Base-by-base conservation (phyloP, 495 filamentous ascomycete genomes). In the Aspergillus incahuasiensis region DNA sequence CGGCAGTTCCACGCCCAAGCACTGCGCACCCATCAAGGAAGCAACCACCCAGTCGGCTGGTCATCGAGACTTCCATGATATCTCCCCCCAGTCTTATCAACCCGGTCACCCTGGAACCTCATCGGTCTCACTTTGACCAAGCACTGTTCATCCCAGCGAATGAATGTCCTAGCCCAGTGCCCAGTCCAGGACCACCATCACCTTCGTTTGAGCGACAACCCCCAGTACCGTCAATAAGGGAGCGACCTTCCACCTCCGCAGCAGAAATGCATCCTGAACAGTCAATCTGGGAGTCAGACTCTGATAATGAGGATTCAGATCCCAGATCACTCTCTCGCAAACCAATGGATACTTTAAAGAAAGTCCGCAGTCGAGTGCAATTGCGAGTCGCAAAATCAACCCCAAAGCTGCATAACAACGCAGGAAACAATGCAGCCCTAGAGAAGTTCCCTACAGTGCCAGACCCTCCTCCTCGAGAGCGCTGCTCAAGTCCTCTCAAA, bases 271-370 rank as follows among this genome's bases (percentile, higher is more conserved):
- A 68, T 56, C 65, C 64, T 16, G 74, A 78, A 49, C 74, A 75
- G 25, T 78, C 74, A 0, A 71, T 78, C 0, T 78, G 74, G 74
- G 74, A 78, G 45, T 76, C 74, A 0, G 74, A 78, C 48, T 78
- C 74, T 0, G 74, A 78, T 15, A 68, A 56, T 13, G 74, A 75
- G 49, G 73, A 68, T 0, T 51, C 65, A 11, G 67, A 70, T 16
- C 69, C 68, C 28, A 74, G 68, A 49, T 72, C 72, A 0, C 59
- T 74, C 7, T 75, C 73, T 1, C 66, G 72, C 12, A 70, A 68
- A 15, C 72, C 73, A 0, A 76, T 76, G 11, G 74, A 76, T 22
- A 76, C 72, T 0, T 61, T 78, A 39, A 74, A 74, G 30, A 78
- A 76, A 55, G 73, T 76, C n/a, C 74, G 74, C 32, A 78, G 74